phyloP scores from a whole-genome alignment of 306 rosid species.

The Malus fusca region DNA sequence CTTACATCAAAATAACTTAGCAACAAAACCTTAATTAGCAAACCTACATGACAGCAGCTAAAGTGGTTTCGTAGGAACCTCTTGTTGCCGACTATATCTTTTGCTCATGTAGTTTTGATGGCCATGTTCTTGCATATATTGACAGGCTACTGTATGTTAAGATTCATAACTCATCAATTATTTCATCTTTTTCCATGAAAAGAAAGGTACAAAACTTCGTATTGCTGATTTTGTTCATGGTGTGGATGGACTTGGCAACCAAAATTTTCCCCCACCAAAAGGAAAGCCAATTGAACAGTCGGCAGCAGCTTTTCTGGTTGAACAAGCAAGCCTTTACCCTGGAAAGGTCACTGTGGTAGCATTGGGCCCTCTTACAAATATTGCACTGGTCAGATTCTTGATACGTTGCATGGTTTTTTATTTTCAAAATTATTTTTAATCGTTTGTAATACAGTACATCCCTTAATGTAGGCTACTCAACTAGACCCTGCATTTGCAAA shows the following conservation, averaged over 20 bases:
- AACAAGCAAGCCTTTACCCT: slow-evolving; percentile 70
- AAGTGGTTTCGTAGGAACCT: background rate
- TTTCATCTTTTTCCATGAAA: background rate
- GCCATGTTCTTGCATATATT: background rate
- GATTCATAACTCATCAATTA: background rate
- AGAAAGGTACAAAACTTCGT: slow-evolving; percentile 73
- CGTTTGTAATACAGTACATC: background rate
- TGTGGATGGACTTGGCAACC: slow-evolving; percentile 90
- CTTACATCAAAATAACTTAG: background rate
- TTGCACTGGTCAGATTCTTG: slow-evolving; percentile 62
- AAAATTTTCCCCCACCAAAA: slow-evolving; percentile 77
- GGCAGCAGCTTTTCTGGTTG: slow-evolving; percentile 63
- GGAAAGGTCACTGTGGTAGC: slow-evolving; percentile 82
- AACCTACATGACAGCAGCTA: background rate
- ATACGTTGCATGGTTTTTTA: background rate
- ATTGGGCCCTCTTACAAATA: slow-evolving; percentile 87
- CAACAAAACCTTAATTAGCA: background rate
- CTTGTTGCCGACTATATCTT: background rate
- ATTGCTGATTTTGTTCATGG: slow-evolving; percentile 95
- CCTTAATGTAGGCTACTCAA: slow-evolving; percentile 59
- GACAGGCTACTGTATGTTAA: background rate
- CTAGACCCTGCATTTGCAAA: slow-evolving; percentile 62
- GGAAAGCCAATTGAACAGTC: slow-evolving; percentile 69
- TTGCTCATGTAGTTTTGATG: background rate
- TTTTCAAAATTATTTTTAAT: background rate